These are phyloP conservation scores for Blastobotrys muscicola DNA, from an alignment of 805 yeast species.

Conservation along the genomic window DNA sequence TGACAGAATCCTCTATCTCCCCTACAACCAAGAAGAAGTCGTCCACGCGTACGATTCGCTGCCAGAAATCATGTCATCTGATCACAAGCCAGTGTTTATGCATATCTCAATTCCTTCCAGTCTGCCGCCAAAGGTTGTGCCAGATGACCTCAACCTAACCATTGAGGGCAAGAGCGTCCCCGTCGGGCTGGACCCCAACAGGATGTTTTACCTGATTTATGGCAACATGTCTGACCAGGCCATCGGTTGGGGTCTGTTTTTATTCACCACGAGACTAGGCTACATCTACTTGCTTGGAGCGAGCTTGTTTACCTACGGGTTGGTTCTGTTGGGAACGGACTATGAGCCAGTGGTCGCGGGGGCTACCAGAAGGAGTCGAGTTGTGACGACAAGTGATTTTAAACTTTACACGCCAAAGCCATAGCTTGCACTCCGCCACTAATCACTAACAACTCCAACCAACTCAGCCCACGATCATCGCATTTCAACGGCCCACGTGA, in stretches of 20 bases:
- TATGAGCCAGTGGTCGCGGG: too few species aligned
- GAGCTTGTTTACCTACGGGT: neutral
- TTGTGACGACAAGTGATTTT: too few species aligned
- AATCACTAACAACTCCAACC: too few species aligned
- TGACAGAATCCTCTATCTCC: constrained; percentile 62
- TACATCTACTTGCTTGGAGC: neutral
- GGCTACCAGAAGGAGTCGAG: too few species aligned
- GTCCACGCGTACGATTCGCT: constrained; percentile 42
- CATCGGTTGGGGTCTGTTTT: constrained; percentile 12
- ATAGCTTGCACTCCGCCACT: too few species aligned
- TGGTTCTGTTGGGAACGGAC: too few species aligned
- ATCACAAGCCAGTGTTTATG: constrained; percentile 72
- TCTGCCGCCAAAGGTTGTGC: constrained; percentile 6
- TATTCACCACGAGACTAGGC: constrained; percentile 8
- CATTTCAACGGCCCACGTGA: too few species aligned
- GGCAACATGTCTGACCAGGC: constrained; percentile 9
- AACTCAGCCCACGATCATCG: too few species aligned
- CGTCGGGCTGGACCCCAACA: neutral
- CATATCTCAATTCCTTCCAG: constrained; percentile 14
- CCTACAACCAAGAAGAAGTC: constrained; percentile 28
- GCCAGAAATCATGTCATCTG: constrained; percentile 45
- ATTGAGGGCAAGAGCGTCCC: neutral
- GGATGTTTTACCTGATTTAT: neutral
- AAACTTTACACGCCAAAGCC: too few species aligned
- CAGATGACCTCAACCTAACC: constrained; percentile 1